Conservation (phyloP, 306 rosid species). For the Ceratonia siliqua region DNA sequence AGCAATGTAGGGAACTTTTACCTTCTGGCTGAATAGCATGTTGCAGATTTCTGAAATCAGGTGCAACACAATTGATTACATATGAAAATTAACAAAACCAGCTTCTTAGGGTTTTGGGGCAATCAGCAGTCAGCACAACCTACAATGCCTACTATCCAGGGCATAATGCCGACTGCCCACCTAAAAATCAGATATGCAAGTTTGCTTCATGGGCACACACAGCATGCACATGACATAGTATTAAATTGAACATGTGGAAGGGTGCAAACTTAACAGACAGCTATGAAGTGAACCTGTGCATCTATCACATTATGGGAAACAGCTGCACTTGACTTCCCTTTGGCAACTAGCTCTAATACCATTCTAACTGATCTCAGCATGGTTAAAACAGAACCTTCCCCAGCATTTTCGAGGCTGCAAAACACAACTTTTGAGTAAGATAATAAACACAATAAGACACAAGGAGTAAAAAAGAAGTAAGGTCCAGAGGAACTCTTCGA, state of each 20-base stretch:
- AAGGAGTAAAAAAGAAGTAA: not conserved
- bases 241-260: constrained; percentile 5
- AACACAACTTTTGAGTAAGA: constrained; percentile 33
- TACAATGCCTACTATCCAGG: not conserved
- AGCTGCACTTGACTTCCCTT: constrained; percentile 48
- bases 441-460: constrained; percentile 16
- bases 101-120: not conserved
- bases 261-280: constrained; percentile 21
- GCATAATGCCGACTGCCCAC: not conserved
- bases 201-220: constrained; percentile 17
- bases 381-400: constrained; percentile 83
- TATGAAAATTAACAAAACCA: constrained; percentile 11
- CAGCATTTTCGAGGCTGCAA: constrained; percentile 94
- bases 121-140: constrained; percentile 3
- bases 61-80: not conserved
- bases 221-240: not conserved
- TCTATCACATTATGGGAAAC: constrained; percentile 57
- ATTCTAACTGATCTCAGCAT: constrained; percentile 85
- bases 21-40: constrained; percentile 8
- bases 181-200: constrained; percentile 3
- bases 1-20: not conserved
- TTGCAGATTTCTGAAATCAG: not conserved
- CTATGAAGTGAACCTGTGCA: constrained; percentile 54
- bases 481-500: not conserved
- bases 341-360: constrained; percentile 59